phyloP scores from a whole-genome alignment of 2,329 filamentous ascomycete species.

The Balansia obtecta region DNA sequence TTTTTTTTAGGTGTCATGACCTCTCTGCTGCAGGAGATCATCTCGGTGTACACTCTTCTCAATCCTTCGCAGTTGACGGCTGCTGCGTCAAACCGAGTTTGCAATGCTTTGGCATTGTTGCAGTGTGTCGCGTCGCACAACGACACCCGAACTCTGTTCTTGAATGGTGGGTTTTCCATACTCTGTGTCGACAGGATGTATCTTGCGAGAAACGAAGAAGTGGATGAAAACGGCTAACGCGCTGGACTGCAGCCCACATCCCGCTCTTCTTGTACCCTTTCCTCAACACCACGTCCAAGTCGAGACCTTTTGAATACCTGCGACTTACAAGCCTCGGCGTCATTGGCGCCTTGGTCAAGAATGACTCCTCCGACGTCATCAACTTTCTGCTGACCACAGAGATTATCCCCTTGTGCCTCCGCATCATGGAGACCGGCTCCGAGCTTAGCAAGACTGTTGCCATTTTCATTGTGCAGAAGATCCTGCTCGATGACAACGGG shows the following conservation, averaged over 20 bases:
- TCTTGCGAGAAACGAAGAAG: too few relatives aligned
- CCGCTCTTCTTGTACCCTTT: conserved; percentile 97
- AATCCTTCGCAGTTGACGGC: conserved; percentile 96
- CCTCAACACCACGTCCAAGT: conserved; percentile 97
- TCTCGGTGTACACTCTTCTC: conserved; percentile 92
- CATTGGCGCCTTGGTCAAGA: conserved; percentile 95
- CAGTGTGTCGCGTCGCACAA: conserved; percentile 97
- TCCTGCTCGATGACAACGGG: conserved; percentile 89
- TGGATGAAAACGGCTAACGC: conserved; percentile 2
- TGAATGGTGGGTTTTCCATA: conserved; percentile 54
- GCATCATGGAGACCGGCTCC: conserved; percentile 98
- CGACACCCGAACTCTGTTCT: conserved; percentile 84
- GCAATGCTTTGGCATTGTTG: conserved; percentile 87
- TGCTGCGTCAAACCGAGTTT: conserved; percentile 93
- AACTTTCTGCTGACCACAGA: conserved; percentile 97
- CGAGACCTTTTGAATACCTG: conserved; percentile 91
- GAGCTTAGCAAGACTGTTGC: conserved; percentile 98
- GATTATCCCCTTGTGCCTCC: conserved; percentile 92
- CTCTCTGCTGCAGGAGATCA: conserved; percentile 92
- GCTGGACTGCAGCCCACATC: conserved; percentile 63
- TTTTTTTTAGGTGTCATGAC: conserved; percentile 76
- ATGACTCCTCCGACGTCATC: conserved; percentile 96
- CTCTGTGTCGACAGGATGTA: neutral
- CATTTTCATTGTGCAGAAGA: conserved; percentile 99
- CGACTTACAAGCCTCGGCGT: conserved; percentile 91